Base-by-base conservation (phyloP, 768 basidiomycete species). In the Podaxis sp. region DNA sequence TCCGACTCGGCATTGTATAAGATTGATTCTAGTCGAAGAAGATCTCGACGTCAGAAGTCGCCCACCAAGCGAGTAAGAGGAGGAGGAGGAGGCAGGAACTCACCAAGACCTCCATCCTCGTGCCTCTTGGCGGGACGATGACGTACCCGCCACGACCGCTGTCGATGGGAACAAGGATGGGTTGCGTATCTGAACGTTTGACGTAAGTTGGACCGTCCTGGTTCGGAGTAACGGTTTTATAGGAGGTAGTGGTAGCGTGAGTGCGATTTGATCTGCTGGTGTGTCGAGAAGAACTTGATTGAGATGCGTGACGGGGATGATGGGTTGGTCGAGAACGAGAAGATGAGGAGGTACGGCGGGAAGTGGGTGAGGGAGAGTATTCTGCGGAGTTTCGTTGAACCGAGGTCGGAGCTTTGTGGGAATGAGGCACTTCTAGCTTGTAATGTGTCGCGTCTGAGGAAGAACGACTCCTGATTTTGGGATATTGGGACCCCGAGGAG, bases 51-150 rank as follows among this genome's bases (percentile, higher is more conserved):
- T 61, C 44, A 62, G 53, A 55, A 22, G 61, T 39, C 13, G 28
- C 28, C 61, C 61, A 62, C 44, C 61, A 62, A 7, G 52, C 39
- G 9, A 62, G 61, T 7, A 62, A 33, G 53, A 55, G 36, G 17
- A 62, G 42, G 60, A 61, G 59, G 59, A 62, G 53, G 61, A 62
- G 52, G 61, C 42, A 62, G 44, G 33, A 55, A 55, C 52, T 62
- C 53, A 62, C 53, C 53, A 54, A 24, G 3, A 55, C 61, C 53
- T 62, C 61, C 61, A 62, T 48, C 61, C 53, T 62, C 44, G 40
- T 62, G 33, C 61, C 52, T 46, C 7, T 48, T 22, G 53, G 52
- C 28, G 61, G 61, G n/a, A 62, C 28, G 26, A 62, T 55, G 53
- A 55, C 19, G 19, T 48, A 48, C 12, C 59, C 59, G 36, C 59